Evolutionary conservation across 139 green algal species (phyloP), one percentile per base, ranked within the genome.

Genomic region (Coelastrella sp.): DNA sequence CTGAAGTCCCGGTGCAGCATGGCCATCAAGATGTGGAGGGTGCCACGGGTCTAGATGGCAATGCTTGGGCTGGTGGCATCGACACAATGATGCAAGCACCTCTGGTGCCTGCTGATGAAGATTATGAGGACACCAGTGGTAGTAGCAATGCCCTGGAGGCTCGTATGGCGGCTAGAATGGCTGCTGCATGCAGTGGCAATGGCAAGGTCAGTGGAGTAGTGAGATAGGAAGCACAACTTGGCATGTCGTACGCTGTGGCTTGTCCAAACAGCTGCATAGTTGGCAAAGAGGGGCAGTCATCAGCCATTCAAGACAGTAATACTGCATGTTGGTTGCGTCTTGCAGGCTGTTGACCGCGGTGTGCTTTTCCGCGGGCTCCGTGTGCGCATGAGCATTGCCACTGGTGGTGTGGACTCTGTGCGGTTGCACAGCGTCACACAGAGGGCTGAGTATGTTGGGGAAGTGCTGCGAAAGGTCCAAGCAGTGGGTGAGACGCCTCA

Each of bases 371-470:
- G 89, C 7, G 93, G 93, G 5, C 82, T 95, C 79, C 85, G 93
- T 0, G 93, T 93, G 22, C 92, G 87, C 85, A 94, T 92, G 89
- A 86, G 60, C 56, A 82, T 96, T 2, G 94, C 91, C 3, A 97
- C 93, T 5, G 95, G 95, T 56, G 19, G 86, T n/a, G 88, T 91
- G 11, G 92, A 95, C 20, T 60, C 84, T 19, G 84, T 94, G 17
- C 87, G 94, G 20, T 56, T 94, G 79, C 94, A 97, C 91, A 90
- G 83, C 20, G 83, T 96, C 78, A 97, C 95, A 11, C 93, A 95
- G 83, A 91, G 95, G 14, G 80, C 90, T 13, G 94, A 96, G 91
- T 97, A 97, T 83, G 80, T 80, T 17, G 95, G 95, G 3, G 80
- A 93, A 75, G 93, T 96, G 81, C 91, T 94, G 64, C 77, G 88